Evolutionary conservation across 164 flowering plant species (phyloP), one percentile per base, ranked within the genome.

Genomic region (Taxillus chinensis): DNA sequence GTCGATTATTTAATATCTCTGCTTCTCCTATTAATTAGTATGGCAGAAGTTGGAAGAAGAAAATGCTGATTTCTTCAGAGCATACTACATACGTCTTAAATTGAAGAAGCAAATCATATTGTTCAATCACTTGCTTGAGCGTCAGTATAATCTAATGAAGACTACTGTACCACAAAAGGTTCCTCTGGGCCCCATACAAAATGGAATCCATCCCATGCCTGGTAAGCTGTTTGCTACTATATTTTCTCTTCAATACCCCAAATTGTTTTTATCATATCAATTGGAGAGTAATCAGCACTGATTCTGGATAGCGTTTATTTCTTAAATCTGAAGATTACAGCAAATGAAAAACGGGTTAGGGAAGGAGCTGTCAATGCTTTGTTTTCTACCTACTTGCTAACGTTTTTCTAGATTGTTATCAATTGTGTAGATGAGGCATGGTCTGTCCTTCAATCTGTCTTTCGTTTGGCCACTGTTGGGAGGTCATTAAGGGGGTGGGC

Each of bases 41-140:
- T 93, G 99, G 99, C 97, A 93, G 86, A 93, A 93, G 76, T 61
- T 90, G 78, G 97, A 93, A 79, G 97, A 93, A 78, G 96, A 90
- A 77, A 93, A 93, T 83, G 84, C 90, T 8, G 99, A 90, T 51
- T 93, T 93, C 70, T 93, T 93, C 82, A 82, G 89, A 73, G 96
- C 97, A 2, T 93, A 93, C 67, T 88, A 89, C 76, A 84, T 89
- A 63, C 83, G 99, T 77, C 75, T 93, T 54, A 85, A 90, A 72
- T 69, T 93, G 81, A 93, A 90, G 80, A 90, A 85, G 64, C 99
- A 93, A 77, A 93, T 93, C 17, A 76, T 87, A 40, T 16, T 87
- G 72, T 93, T 93, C 73, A 93, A 93, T 68, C 86, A 87, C 70
- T 75, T 90, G 74, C 96, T 93, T 65, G 92, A 93, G 74, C 90